These are phyloP conservation scores for Amorphotheca resinae DNA, from an alignment of 495 filamentous ascomycete species.

Conservation along the genomic window DNA sequence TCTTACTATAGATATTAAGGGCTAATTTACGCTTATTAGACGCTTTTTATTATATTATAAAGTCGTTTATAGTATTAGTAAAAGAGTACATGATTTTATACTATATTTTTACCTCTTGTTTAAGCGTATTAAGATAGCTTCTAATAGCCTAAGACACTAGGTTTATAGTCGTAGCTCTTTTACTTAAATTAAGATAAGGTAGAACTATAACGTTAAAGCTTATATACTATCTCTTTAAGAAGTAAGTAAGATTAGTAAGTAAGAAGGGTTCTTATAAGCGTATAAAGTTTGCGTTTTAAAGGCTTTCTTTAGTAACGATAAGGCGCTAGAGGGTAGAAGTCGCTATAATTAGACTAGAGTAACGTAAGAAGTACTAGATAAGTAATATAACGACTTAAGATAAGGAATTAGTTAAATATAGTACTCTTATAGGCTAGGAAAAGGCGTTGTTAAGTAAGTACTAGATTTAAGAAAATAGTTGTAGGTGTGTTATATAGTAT, in stretches of 20 bases:
- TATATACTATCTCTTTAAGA: neutral
- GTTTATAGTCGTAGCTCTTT: neutral
- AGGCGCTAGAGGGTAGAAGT: neutral
- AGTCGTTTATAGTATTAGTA: neutral
- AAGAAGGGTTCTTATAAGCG: neutral
- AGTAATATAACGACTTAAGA: neutral
- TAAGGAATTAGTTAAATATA: neutral
- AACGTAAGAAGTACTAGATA: neutral
- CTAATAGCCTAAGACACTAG: neutral
- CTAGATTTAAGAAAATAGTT: no score
- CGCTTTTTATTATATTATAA: neutral
- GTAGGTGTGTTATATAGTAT: no score
- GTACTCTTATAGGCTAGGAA: no score
- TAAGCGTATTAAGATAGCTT: neutral
- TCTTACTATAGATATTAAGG: neutral
- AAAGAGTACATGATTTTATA: neutral
- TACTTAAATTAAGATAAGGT: neutral
- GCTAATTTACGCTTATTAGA: neutral
- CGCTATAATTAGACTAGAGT: neutral
- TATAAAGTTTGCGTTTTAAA: neutral
- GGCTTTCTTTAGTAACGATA: neutral
- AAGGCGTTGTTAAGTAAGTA: no score
- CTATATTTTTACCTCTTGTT: neutral
- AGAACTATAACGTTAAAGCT: neutral
- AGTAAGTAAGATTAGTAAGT: neutral